phyloP scores from a whole-genome alignment of 2,329 filamentous ascomycete genomes.

The Hyphodiscus sp. region DNA sequence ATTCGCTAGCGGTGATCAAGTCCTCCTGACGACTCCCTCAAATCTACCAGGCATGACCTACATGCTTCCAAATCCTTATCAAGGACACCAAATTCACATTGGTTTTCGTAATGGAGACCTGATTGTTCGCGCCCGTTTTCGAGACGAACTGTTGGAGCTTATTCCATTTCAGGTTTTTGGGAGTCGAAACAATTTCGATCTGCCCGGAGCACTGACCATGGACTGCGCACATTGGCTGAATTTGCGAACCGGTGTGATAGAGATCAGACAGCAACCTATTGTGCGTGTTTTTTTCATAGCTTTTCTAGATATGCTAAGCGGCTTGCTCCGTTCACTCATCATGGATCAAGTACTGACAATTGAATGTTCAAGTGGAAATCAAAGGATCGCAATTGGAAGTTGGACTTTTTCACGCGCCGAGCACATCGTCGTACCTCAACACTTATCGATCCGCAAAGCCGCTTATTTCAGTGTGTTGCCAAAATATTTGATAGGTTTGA shows the following conservation, averaged over 20 bases:
- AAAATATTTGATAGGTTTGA: slow-evolving; percentile 47
- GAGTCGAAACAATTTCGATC: slow-evolving; percentile 32
- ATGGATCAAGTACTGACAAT: no score
- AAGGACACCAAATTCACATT: slow-evolving; percentile 44
- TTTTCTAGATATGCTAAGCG: no score
- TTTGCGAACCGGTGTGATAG: slow-evolving; percentile 37
- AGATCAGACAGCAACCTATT: slow-evolving; percentile 41
- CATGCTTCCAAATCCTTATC: slow-evolving; percentile 28
- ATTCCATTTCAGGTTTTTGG: slow-evolving; percentile 23
- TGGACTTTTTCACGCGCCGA: slow-evolving; percentile 28
- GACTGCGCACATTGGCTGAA: slow-evolving; percentile 55
- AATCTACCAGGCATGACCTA: slow-evolving; percentile 46
- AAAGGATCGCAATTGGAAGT: slow-evolving; percentile 34
- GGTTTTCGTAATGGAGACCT: slow-evolving; percentile 36
- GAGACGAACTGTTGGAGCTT: slow-evolving; percentile 26
- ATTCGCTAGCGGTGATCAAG: slow-evolving; percentile 33
- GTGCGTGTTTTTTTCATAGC: no score
- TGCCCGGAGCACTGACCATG: slow-evolving; percentile 44
- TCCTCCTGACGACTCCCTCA: slow-evolving; percentile 46
- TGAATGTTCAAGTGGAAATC: slow-evolving; percentile 32
- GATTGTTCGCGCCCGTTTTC: slow-evolving; percentile 36
- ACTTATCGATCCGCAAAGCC: slow-evolving; percentile 45
- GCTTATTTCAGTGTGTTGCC: slow-evolving; percentile 33
- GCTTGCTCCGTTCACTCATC: no score
- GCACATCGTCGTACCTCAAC: slow-evolving; percentile 25